Evolutionary conservation across 345 rosid genomes (phyloP).

Genomic region (Luvunga scandens): DNA sequence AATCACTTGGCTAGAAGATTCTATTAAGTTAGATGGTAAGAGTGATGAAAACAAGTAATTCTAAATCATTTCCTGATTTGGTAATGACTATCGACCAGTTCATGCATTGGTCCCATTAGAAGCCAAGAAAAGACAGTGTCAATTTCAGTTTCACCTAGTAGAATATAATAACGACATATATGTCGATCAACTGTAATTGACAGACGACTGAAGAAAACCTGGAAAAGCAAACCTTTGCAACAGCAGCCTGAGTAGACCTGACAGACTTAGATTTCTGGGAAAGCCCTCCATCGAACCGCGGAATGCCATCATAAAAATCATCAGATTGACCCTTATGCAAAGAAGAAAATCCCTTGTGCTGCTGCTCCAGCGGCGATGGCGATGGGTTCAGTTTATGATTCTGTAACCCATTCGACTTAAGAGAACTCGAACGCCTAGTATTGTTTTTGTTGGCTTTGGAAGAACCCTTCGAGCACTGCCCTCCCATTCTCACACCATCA

Average conservation of each 20-base stretch:
- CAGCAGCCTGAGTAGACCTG: slow-evolving; percentile 51
- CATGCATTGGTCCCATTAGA: not conserved
- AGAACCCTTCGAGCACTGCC: not conserved
- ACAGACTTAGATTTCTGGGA: slow-evolving; percentile 45
- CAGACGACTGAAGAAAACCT: no score
- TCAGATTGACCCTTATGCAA: slow-evolving; percentile 26
- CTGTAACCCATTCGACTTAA: not conserved
- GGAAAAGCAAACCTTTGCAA: slow-evolving; percentile 46
- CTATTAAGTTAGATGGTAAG: no score
- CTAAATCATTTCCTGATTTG: no score
- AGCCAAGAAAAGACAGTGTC: not conserved
- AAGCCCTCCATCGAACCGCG: slow-evolving; percentile 32
- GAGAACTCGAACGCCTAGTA: not conserved
- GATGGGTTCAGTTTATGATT: slow-evolving; percentile 17
- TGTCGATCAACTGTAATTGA: no score
- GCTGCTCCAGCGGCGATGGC: slow-evolving; percentile 20
- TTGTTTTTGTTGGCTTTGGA: not conserved
- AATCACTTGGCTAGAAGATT: not conserved
- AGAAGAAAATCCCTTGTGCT: slow-evolving; percentile 19
- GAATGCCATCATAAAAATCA: slow-evolving; percentile 73
- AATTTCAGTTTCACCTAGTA: no score
- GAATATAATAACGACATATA: not conserved
- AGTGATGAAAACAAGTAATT: not conserved
- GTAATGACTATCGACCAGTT: no score
- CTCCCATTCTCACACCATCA: not conserved